Conservation (phyloP, 306 rosid genomes). For the Comarum palustre region DNA sequence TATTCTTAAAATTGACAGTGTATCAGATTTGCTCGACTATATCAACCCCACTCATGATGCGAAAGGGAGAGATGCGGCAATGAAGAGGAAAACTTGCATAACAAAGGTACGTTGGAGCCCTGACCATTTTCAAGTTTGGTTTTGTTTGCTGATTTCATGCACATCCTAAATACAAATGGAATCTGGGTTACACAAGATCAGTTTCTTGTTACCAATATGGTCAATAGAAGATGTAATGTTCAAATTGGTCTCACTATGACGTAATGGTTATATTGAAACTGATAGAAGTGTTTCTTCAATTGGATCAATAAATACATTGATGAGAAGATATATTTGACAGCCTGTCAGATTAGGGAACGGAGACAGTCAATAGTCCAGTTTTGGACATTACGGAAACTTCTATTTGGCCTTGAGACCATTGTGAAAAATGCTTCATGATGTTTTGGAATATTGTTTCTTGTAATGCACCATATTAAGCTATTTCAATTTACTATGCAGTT, state of each 20-base stretch:
- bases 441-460: background rate
- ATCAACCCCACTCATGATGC: slow-evolving; percentile 75
- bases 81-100: slow-evolving; percentile 70
- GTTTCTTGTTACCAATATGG: background rate
- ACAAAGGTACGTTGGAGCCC: slow-evolving; percentile 43
- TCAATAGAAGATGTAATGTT: background rate
- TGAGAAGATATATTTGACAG: background rate
- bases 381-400: background rate
- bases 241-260: background rate
- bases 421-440: background rate
- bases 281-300: background rate
- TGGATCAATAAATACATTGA: background rate
- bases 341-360: background rate
- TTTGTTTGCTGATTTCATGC: background rate
- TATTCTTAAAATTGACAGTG: slow-evolving; percentile 48
- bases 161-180: background rate
- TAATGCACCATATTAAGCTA: slow-evolving; percentile 20
- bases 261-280: background rate
- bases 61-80: slow-evolving; percentile 65
- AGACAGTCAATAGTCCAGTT: background rate
- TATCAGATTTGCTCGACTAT: slow-evolving; percentile 96
- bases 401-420: background rate
- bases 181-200: background rate
- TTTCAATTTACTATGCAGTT: slow-evolving; percentile 49
- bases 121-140: background rate